Evolutionary conservation across 208 protist species (phyloP).

Genomic region (Spongospora subterranea): DNA sequence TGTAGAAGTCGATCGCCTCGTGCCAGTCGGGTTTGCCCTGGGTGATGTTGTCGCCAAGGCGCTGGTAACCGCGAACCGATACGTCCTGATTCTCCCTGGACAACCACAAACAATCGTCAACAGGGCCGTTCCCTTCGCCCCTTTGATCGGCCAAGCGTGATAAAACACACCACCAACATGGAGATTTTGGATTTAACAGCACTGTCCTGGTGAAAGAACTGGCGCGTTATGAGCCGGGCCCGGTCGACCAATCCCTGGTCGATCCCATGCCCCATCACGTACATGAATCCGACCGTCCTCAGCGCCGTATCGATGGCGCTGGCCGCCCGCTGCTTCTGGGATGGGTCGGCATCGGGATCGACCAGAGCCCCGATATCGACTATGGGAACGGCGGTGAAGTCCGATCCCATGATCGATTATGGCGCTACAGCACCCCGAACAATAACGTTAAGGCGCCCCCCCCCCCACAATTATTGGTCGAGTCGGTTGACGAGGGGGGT

Average conservation of each 20-base stretch:
- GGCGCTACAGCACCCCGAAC: not conserved
- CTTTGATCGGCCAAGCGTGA: no score
- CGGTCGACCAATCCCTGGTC: not conserved
- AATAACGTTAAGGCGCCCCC: no score
- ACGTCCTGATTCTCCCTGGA: not conserved
- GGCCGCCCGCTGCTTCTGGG: not conserved
- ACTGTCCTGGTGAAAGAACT: conserved; percentile 31
- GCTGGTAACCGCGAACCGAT: conserved; percentile 24
- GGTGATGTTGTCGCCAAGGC: conserved; percentile 20
- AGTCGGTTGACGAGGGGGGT: no score
- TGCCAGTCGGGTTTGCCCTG: conserved; percentile 1
- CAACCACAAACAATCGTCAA: not conserved
- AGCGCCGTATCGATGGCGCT: conserved; percentile 41
- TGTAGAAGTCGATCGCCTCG: conserved; percentile 41
- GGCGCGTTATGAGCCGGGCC: not conserved
- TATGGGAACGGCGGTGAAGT: conserved; percentile 24
- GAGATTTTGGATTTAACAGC: not conserved
- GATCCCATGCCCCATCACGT: not conserved
- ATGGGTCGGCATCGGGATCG: not conserved
- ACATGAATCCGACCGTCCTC: conserved; percentile 19
- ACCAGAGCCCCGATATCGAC: conserved; percentile 17
- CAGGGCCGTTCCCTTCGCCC: not conserved
- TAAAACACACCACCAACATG: no score
- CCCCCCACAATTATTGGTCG: no score
- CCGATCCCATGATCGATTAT: not conserved